These are phyloP conservation scores for Cladosporium sp. DNA, from an alignment of 2,329 filamentous ascomycete genomes.

Conservation along the genomic window DNA sequence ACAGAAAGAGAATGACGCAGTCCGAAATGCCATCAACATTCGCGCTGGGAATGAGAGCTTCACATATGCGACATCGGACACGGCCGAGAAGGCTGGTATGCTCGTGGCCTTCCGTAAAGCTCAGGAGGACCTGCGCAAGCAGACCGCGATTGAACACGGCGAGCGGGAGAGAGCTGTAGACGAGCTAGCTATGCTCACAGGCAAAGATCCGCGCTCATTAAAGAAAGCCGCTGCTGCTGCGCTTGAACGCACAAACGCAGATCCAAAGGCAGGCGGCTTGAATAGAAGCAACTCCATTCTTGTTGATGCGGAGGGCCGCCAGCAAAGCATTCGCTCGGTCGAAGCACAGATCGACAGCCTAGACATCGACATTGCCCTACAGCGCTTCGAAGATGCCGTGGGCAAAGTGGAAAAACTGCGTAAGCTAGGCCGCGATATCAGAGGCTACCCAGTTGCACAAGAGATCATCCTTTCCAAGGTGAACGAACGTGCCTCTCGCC, in stretches of 20 bases:
- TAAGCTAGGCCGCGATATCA: conserved; percentile 74
- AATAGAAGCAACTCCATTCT: conserved; percentile 58
- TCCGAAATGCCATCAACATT: conserved; percentile 82
- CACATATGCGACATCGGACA: conserved; percentile 81
- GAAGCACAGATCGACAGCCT: conserved; percentile 94
- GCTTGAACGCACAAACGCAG: conserved; percentile 61
- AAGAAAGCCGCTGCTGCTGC: conserved; percentile 50
- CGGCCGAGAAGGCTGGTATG: conserved; percentile 73
- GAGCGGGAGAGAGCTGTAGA: conserved; percentile 68
- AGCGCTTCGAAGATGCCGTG: conserved; percentile 84
- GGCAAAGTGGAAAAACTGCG: conserved; percentile 82
- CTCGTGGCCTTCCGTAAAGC: conserved; percentile 90
- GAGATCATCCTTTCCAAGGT: conserved; percentile 92
- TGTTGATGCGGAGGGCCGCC: conserved; percentile 94
- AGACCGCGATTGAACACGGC: conserved; percentile 81
- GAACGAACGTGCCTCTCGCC: conserved; percentile 76
- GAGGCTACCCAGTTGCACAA: conserved; percentile 83
- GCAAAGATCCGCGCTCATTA: conserved; percentile 55
- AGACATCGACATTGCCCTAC: conserved; percentile 92
- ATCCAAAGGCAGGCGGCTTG: conserved; percentile 40
- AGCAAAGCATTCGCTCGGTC: conserved; percentile 94
- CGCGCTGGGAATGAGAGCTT: conserved; percentile 88
- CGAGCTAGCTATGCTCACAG: conserved; percentile 35
- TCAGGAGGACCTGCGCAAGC: conserved; percentile 86
- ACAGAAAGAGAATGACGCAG: conserved; percentile 56